Evolutionary conservation across 768 basidiomycete species (phyloP), one percentile per base, ranked within the genome.

Genomic region (Mycena galopus): DNA sequence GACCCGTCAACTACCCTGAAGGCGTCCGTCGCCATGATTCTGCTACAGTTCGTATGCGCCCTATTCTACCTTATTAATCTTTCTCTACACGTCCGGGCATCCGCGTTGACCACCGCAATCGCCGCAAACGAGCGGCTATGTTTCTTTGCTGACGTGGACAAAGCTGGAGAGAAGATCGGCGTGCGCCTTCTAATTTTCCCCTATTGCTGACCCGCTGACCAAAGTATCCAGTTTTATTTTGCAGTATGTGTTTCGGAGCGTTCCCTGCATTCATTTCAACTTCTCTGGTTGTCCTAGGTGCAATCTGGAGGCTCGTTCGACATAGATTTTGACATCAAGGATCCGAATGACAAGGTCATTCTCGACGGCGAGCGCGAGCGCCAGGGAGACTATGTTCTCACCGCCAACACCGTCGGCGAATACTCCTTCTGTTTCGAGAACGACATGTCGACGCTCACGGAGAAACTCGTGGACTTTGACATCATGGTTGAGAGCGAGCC

Each of bases 401-500:
- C 98, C 4, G 98, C 96, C 23, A 97, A 98, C 83, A 89, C 89
- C 23, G 88, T 92, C 80, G 95, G 95, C 76, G 95, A 96, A 88
- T 96, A 96, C 79, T 81, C 97, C 7, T 99, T 99, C 86, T 99
- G 97, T 85, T 98, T 99, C 81, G 94, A 96, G 80, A 99, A 99
- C 81, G 97, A 98, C 85, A 97, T 97, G 88, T 94, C 93, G 29
- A 95, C 95, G 5, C 87, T 98, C 75, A 94, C 95, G 16, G 95
- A 96, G 84, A 99, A 99, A 82, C 89, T 99, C 57, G 89, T 99
- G 77, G 95, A 96, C 83, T 94, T 96, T 80, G 94, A 95, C 82
- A 99, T 99, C 83, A 97, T 98, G 96, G 96, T 96, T 57, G 98
- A 99, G 88, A 96, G 94, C 72, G 97, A 99, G 80, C 98, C 98